These are phyloP conservation scores for Pyrenophora seminiperda DNA, from an alignment of 2,329 filamentous ascomycete species.

Conservation along the genomic window DNA sequence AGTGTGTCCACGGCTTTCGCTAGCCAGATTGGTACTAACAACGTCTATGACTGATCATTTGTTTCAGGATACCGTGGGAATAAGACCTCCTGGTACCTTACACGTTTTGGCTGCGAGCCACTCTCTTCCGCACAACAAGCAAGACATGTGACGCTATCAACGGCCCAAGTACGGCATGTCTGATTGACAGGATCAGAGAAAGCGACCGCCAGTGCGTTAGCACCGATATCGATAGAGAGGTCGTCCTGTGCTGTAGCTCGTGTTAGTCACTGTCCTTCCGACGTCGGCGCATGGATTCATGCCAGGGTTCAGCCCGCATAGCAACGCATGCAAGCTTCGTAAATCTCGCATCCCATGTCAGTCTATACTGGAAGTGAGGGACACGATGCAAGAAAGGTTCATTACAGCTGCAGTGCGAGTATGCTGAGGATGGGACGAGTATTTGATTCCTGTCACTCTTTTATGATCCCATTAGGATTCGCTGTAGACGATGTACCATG, in stretches of 20 bases:
- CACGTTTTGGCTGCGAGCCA: slow-evolving; percentile 19
- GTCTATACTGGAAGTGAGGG: background rate
- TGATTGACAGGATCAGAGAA: slow-evolving; percentile 4
- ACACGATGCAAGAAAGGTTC: background rate
- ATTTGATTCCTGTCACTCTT: slow-evolving; percentile 7
- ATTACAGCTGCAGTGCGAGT: background rate
- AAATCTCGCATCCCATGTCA: background rate
- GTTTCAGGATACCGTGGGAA: slow-evolving; percentile 2
- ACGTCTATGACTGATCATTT: slow-evolving; percentile 60
- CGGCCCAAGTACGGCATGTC: slow-evolving; percentile 1
- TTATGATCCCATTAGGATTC: background rate
- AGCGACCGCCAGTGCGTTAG: slow-evolving; percentile 13
- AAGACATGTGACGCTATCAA: slow-evolving; percentile 7
- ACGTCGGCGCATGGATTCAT: background rate
- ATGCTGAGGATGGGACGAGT: background rate
- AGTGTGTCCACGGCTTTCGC: slow-evolving; percentile 97
- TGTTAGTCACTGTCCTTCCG: background rate
- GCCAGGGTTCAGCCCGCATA: background rate
- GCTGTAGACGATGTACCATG: background rate
- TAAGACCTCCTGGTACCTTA: slow-evolving; percentile 3
- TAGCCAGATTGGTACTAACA: slow-evolving; percentile 83
- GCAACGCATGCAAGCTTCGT: background rate
- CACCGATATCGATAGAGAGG: slow-evolving; percentile 15
- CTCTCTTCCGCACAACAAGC: slow-evolving; percentile 9
- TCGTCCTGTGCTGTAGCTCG: slow-evolving; percentile 7